Percentiles rank a stretch among this genome's conserved stretches.
phyloP scores from a whole-genome alignment of 1,139 yeast genomes.

The Geotrichum europaeum region DNA sequence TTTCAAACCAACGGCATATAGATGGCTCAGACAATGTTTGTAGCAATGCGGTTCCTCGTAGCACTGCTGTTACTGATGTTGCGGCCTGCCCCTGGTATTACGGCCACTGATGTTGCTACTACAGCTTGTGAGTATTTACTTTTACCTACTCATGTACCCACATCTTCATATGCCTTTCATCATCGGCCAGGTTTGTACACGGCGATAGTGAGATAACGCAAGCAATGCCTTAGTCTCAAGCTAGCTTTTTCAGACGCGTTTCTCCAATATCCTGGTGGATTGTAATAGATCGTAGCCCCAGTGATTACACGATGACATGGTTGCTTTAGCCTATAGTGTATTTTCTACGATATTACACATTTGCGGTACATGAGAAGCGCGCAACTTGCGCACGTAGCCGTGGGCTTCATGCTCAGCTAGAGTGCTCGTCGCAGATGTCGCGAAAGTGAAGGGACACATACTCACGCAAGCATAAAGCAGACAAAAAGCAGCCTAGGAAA shows the following conservation, averaged over 20 bases:
- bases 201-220: neutral
- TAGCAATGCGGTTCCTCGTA: neutral
- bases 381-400: neutral
- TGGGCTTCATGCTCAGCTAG: neutral
- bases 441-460: neutral
- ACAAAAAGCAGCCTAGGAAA: neutral
- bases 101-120: neutral
- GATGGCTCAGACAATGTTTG: neutral
- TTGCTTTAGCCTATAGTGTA: neutral
- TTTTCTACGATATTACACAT: neutral
- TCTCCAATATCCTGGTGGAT: neutral
- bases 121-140: neutral
- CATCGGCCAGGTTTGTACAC: neutral
- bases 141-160: neutral
- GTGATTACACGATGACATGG: neutral
- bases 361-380: neutral
- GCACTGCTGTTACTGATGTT: no score
- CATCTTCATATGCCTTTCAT: neutral
- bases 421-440: neutral
- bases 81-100: neutral
- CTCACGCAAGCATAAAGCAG: neutral
- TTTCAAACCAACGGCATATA: neutral
- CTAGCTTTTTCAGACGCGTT: neutral
- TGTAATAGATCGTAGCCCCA: neutral
- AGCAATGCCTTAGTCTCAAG: neutral